A percentile compares a stretch with the other conserved stretches of the same genome.
phyloP scores from a whole-genome alignment of 73 alveolate genomes.

The Diophrys sp. region DNA sequence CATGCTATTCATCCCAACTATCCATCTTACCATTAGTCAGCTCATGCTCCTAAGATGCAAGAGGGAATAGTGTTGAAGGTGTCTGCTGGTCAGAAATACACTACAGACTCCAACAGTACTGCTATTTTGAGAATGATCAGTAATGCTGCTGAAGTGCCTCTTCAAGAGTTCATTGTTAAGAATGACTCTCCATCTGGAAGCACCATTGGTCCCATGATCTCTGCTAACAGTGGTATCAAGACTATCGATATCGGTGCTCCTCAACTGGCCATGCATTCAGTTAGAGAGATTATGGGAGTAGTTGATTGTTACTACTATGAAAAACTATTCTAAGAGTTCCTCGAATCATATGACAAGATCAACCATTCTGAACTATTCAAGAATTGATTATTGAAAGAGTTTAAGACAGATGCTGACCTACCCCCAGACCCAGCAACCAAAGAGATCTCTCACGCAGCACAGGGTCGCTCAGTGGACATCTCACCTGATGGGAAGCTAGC shows the following conservation, averaged over 20 bases:
- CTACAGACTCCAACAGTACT: slow-evolving; percentile 89
- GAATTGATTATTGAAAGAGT: not conserved
- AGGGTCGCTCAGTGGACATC: slow-evolving; percentile 74
- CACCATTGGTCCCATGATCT: slow-evolving; percentile 95
- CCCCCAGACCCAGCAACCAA: slow-evolving; percentile 40
- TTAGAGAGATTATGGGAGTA: slow-evolving; percentile 94
- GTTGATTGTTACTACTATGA: slow-evolving; percentile 79
- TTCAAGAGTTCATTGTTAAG: slow-evolving; percentile 94
- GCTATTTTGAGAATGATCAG: slow-evolving; percentile 86
- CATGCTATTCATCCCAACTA: slow-evolving; percentile 98
- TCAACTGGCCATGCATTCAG: slow-evolving; percentile 95
- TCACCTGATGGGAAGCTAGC: slow-evolving; percentile 85
- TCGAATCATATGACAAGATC: slow-evolving; percentile 54
- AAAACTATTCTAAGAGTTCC: slow-evolving; percentile 71
- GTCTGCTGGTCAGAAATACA: slow-evolving; percentile 89
- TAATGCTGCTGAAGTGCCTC: slow-evolving; percentile 71
- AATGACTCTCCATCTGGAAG: slow-evolving; percentile 96
- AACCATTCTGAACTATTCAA: not conserved
- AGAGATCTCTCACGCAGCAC: slow-evolving; percentile 59
- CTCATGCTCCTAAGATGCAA: slow-evolving; percentile 85
- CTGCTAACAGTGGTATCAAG: slow-evolving; percentile 94
- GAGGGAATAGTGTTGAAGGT: slow-evolving; percentile 92
- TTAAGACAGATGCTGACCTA: too few relatives aligned
- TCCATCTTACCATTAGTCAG: slow-evolving; percentile 88
- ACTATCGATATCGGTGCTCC: slow-evolving; percentile 97